These are phyloP conservation scores for Trichoderma asperellum DNA, from an alignment of 2,329 filamentous ascomycete genomes.

Conservation along the genomic window DNA sequence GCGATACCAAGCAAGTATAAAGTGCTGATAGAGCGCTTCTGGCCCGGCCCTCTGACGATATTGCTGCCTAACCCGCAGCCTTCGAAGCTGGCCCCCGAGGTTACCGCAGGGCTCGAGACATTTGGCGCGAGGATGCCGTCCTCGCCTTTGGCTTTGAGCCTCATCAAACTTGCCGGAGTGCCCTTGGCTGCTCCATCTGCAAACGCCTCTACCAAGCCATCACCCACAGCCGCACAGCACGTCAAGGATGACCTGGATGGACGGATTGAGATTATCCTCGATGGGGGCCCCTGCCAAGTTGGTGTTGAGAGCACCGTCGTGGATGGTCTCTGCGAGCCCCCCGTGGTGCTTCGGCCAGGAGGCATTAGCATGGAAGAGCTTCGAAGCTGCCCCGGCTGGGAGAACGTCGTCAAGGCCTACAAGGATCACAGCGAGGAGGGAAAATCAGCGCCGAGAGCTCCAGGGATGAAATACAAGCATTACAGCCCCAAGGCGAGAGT, in stretches of 20 bases:
- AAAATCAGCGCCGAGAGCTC: slow-evolving; percentile 72
- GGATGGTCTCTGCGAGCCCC: slow-evolving; percentile 81
- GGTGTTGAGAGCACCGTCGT: slow-evolving; percentile 98
- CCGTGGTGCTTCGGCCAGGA: slow-evolving; percentile 81
- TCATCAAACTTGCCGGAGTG: slow-evolving; percentile 77
- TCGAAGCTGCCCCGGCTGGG: slow-evolving; percentile 76
- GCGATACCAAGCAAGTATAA: slow-evolving; percentile 74
- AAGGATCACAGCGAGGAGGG: slow-evolving; percentile 72
- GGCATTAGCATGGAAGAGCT: slow-evolving; percentile 84
- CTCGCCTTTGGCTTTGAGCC: slow-evolving; percentile 78
- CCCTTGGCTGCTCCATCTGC: slow-evolving; percentile 92
- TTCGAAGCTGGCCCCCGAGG: slow-evolving; percentile 81
- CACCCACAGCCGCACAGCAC: slow-evolving; percentile 87
- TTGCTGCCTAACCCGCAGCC: slow-evolving; percentile 75
- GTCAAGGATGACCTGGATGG: slow-evolving; percentile 83
- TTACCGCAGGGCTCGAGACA: slow-evolving; percentile 80
- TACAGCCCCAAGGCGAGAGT: slow-evolving; percentile 91
- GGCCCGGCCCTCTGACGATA: slow-evolving; percentile 93
- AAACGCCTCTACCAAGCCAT: slow-evolving; percentile 91
- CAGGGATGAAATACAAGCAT: slow-evolving; percentile 99
- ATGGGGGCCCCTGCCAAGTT: slow-evolving; percentile 83
- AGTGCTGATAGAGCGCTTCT: slow-evolving; percentile 79
- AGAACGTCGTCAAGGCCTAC: slow-evolving; percentile 75
- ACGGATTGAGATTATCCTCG: slow-evolving; percentile 82
- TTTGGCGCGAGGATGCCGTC: slow-evolving; percentile 92